phyloP scores from a whole-genome alignment of 768 basidiomycete genomes.

The Psilocybe azurescens region DNA sequence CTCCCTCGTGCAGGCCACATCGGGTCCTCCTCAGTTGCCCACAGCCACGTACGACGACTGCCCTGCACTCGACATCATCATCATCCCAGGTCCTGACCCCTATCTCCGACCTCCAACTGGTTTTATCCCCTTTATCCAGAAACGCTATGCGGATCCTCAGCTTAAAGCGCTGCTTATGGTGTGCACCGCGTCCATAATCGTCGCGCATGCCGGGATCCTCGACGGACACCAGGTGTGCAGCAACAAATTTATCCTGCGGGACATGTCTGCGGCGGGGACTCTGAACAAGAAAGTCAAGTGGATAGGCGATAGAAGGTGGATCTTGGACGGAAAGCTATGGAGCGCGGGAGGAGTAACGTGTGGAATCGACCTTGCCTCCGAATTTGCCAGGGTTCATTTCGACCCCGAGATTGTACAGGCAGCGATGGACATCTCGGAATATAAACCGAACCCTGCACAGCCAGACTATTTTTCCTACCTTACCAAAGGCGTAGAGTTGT shows the following conservation, averaged over 20 bases:
- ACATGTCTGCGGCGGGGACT: slow-evolving; percentile 9
- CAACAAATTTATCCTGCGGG: slow-evolving; percentile 25
- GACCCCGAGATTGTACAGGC: slow-evolving; percentile 25
- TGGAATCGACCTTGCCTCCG: slow-evolving; percentile 32
- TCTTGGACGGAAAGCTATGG: slow-evolving; percentile 33
- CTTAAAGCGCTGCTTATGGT: slow-evolving; percentile 26
- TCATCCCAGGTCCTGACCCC: slow-evolving; percentile 29
- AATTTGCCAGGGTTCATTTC: slow-evolving; percentile 28
- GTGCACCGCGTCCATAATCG: slow-evolving; percentile 25
- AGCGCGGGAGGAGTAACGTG: slow-evolving; percentile 31
- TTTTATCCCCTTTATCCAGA: slow-evolving; percentile 22
- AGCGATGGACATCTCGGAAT: slow-evolving; percentile 22
- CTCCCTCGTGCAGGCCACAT: slow-evolving; percentile 17
- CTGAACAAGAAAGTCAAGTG: slow-evolving; percentile 30
- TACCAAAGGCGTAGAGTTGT: slow-evolving; percentile 25
- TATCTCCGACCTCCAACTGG: slow-evolving; percentile 15
- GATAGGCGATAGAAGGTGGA: slow-evolving; percentile 30
- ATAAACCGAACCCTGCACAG: slow-evolving; percentile 23
- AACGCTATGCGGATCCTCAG: slow-evolving; percentile 16
- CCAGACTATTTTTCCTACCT: slow-evolving; percentile 29
- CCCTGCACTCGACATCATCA: slow-evolving; percentile 29
- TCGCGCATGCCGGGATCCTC: slow-evolving; percentile 28
- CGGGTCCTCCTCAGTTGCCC: slow-evolving; percentile 25
- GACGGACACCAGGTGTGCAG: slow-evolving; percentile 27
- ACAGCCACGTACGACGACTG: slow-evolving; percentile 25